Percentiles rank a stretch among this genome's conserved stretches.
These are phyloP conservation scores for Smallanthus sonchifolius DNA, from an alignment of 129 eudicot genomes.

Conservation along the genomic window DNA sequence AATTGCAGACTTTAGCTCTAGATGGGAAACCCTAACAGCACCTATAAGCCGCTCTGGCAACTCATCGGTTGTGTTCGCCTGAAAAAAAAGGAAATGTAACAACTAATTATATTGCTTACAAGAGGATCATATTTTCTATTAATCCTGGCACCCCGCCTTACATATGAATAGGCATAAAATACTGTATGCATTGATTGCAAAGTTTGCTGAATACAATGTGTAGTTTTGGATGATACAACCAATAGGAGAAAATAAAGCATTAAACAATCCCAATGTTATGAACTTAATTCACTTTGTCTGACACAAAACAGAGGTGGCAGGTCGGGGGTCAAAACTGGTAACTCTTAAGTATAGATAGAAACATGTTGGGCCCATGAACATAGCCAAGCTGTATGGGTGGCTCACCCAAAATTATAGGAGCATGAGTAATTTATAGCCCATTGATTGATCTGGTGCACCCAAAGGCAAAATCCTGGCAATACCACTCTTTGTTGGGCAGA, in stretches of 20 bases:
- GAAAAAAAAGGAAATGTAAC: constrained; percentile 6
- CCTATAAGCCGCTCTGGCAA: constrained; percentile 92
- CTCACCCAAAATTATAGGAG: background rate
- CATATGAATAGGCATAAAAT: background rate
- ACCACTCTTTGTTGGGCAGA: background rate
- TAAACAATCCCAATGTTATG: background rate
- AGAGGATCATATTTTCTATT: background rate
- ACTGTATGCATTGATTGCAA: background rate
- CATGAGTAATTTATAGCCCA: background rate
- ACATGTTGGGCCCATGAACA: background rate
- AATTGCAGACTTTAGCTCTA: constrained; percentile 82
- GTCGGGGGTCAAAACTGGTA: background rate
- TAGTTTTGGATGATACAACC: background rate
- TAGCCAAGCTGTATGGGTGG: background rate
- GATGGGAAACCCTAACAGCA: constrained; percentile 90
- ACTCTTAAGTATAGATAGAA: background rate
- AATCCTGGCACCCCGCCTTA: background rate
- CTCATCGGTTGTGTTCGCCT: constrained; percentile 87
- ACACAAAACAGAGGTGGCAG: background rate
- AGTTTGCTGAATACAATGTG: background rate
- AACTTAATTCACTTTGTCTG: background rate
- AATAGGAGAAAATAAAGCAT: background rate
- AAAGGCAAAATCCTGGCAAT: background rate
- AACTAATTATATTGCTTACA: background rate
- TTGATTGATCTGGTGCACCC: background rate